Percentiles rank a stretch among this genome's conserved stretches.
phyloP scores from a whole-genome alignment of 2,329 filamentous ascomycete species.

The Chaetomium strumarium region DNA sequence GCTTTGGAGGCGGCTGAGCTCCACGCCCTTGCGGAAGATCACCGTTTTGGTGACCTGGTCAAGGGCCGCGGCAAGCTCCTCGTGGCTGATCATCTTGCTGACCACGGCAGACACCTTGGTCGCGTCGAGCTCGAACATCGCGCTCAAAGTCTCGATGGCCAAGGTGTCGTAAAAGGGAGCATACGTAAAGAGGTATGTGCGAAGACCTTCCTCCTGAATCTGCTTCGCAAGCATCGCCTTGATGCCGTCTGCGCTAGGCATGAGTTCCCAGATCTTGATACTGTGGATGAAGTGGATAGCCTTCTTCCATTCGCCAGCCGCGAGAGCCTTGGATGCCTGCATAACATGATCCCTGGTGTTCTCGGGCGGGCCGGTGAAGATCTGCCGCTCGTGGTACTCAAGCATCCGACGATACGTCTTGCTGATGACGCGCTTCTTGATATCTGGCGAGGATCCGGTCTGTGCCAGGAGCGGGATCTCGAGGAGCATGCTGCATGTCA shows the following conservation, averaged over 20 bases:
- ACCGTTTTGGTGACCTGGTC: constrained; percentile 97
- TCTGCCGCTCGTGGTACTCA: constrained; percentile 98
- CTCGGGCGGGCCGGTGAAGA: constrained; percentile 96
- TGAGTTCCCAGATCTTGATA: constrained; percentile 99
- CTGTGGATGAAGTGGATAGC: constrained; percentile 87
- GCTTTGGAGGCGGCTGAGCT: constrained; percentile 92
- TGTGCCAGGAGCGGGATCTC: constrained; percentile 97
- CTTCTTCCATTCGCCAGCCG: constrained; percentile 98
- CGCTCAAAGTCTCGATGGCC: constrained; percentile 73
- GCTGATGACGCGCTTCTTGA: constrained; percentile 96
- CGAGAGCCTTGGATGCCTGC: constrained; percentile 95
- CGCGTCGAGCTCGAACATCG: constrained; percentile 91
- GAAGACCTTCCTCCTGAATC: constrained; percentile 96
- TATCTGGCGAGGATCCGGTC: constrained; percentile 90
- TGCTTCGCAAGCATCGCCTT: constrained; percentile 96
- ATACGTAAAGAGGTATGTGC: constrained; percentile 98
- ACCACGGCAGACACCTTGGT: constrained; percentile 92
- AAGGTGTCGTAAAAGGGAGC: constrained; percentile 98
- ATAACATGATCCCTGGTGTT: constrained; percentile 99
- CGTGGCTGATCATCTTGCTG: constrained; percentile 99
- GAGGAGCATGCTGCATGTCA: constrained; percentile 98
- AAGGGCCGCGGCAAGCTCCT: constrained; percentile 90
- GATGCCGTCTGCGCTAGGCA: constrained; percentile 87
- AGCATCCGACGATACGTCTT: constrained; percentile 99
- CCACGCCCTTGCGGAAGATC: constrained; percentile 99